Evolutionary conservation across 345 rosid genomes (phyloP).

Genomic region (Noccaea caerulescens): DNA sequence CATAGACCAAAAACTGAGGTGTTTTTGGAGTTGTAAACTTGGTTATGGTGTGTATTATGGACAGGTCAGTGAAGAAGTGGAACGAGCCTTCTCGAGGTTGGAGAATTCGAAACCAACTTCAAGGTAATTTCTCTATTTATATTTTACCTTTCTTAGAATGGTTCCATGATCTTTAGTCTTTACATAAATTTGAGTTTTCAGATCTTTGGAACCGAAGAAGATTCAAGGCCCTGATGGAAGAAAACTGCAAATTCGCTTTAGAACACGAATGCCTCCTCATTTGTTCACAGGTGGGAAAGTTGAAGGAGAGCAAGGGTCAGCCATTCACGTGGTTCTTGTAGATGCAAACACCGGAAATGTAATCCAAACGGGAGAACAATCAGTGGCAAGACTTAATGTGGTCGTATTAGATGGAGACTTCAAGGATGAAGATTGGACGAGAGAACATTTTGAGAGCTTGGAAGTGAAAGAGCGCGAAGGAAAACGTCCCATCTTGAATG

Average conservation of each 20-base stretch:
- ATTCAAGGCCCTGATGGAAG: slow-evolving; percentile 66
- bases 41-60: slow-evolving; percentile 22
- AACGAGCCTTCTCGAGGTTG: slow-evolving; percentile 78
- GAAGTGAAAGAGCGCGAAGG: slow-evolving; percentile 90
- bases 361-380: slow-evolving; percentile 66
- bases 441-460: slow-evolving; percentile 73
- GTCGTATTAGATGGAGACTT: slow-evolving; percentile 91
- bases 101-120: slow-evolving; percentile 56
- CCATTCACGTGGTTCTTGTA: slow-evolving; percentile 74
- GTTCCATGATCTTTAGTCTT: background rate
- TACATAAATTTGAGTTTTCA: slow-evolving; percentile 33
- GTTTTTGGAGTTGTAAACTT: slow-evolving; percentile 11
- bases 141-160: background rate
- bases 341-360: slow-evolving; percentile 64
- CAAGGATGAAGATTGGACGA: slow-evolving; percentile 68
- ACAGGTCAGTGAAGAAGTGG: slow-evolving; percentile 97
- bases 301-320: slow-evolving; percentile 87
- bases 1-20: slow-evolving; percentile 6
- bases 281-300: slow-evolving; percentile 92
- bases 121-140: slow-evolving; percentile 48
- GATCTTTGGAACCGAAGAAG: slow-evolving; percentile 63
- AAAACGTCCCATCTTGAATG: slow-evolving; percentile 82
- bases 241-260: slow-evolving; percentile 72
- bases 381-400: slow-evolving; percentile 66
- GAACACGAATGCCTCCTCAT: slow-evolving; percentile 87